Evolutionary conservation across 2,329 filamentous ascomycete genomes (phyloP).

Genomic region (Laburnicola sp.): DNA sequence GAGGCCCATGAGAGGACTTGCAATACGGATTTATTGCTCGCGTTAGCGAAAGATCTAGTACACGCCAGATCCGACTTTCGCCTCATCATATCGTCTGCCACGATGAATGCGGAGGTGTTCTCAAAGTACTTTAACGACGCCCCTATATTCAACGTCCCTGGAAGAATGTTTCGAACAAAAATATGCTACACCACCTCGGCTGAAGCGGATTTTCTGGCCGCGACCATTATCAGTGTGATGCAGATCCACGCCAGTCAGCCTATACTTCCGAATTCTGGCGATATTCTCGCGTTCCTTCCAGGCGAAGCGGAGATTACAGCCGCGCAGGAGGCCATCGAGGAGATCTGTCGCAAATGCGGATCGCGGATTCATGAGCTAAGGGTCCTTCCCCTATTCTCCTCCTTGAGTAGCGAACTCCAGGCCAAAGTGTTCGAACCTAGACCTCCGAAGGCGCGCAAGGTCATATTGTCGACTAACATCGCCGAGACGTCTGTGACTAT

Average conservation of each 20-base stretch:
- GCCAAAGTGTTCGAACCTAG: constrained; percentile 94
- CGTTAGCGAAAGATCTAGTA: constrained; percentile 84
- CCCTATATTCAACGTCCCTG: constrained; percentile 93
- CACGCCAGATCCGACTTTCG: constrained; percentile 83
- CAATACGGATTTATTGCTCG: constrained; percentile 86
- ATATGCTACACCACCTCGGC: constrained; percentile 81
- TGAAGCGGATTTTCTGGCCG: constrained; percentile 90
- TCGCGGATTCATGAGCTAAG: constrained; percentile 75
- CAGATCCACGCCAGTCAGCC: constrained; percentile 86
- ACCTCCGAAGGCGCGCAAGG: constrained; percentile 80
- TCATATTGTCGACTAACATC: constrained; percentile 94
- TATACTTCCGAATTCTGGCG: constrained; percentile 60
- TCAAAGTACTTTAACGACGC: constrained; percentile 88
- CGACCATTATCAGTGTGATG: constrained; percentile 89
- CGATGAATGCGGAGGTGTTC: constrained; percentile 92
- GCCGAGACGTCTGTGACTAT: constrained; percentile 95
- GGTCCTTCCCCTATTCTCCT: constrained; percentile 84
- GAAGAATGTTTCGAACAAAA: constrained; percentile 84
- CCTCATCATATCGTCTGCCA: constrained; percentile 89
- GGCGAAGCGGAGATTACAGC: constrained; percentile 96
- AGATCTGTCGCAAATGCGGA: constrained; percentile 79
- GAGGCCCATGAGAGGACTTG: constrained; percentile 95
- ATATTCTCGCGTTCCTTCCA: constrained; percentile 92
- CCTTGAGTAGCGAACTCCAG: constrained; percentile 86
- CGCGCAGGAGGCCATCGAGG: constrained; percentile 79